These are phyloP conservation scores for Epichloe festucae DNA, from an alignment of 2,329 filamentous ascomycete species.

Conservation along the genomic window DNA sequence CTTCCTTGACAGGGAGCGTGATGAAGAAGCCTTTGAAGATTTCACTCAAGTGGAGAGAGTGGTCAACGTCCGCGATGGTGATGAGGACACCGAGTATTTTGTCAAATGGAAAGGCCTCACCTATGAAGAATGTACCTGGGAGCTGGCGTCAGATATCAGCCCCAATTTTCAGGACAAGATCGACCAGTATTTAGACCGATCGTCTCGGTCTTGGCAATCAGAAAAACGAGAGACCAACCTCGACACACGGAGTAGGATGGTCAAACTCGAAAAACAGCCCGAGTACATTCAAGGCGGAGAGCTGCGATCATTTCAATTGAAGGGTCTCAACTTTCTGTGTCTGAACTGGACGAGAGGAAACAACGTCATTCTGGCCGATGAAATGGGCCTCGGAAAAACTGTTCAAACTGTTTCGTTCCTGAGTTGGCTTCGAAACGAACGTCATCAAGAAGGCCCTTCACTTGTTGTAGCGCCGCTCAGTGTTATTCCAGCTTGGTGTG, in stretches of 20 bases:
- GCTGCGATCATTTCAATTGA: slow-evolving; percentile 84
- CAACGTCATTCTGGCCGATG: slow-evolving; percentile 94
- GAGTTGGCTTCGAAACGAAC: slow-evolving; percentile 87
- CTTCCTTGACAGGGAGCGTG: slow-evolving; percentile 85
- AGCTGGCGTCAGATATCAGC: slow-evolving; percentile 61
- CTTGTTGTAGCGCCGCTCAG: slow-evolving; percentile 94
- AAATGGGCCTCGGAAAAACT: slow-evolving; percentile 97
- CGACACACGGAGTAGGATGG: slow-evolving; percentile 61
- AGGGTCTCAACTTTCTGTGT: slow-evolving; percentile 85
- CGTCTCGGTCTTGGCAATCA: slow-evolving; percentile 67
- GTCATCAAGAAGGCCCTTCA: slow-evolving; percentile 85
- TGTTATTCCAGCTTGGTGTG: slow-evolving; percentile 95
- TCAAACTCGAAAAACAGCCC: slow-evolving; percentile 66
- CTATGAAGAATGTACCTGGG: slow-evolving; percentile 95
- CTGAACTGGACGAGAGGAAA: slow-evolving; percentile 92
- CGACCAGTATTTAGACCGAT: slow-evolving; percentile 78
- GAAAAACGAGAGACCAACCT: slow-evolving; percentile 65
- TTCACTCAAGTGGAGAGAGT: slow-evolving; percentile 89
- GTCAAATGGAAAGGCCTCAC: slow-evolving; percentile 95
- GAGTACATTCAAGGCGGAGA: slow-evolving; percentile 74
- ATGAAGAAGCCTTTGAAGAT: slow-evolving; percentile 76
- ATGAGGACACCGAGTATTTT: slow-evolving; percentile 74
- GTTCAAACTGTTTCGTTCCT: slow-evolving; percentile 96
- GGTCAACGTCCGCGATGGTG: slow-evolving; percentile 69
- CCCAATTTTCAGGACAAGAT: slow-evolving; percentile 77